Evolutionary conservation across 208 protist species (phyloP).

Genomic region (Phytomonas francai): DNA sequence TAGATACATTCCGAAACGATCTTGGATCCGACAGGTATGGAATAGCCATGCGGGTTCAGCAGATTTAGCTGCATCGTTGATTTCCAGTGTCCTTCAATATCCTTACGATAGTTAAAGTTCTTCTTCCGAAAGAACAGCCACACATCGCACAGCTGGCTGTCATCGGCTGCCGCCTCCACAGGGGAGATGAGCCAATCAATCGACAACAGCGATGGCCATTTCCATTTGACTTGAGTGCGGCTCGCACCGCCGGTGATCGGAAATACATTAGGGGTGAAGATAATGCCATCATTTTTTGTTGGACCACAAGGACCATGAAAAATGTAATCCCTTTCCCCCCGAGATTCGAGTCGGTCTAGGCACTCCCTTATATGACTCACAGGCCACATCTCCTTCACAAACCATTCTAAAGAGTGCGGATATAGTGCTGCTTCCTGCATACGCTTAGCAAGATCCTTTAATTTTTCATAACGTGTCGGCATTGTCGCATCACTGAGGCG

Average conservation of each 20-base stretch:
- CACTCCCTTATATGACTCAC: constrained; percentile 28
- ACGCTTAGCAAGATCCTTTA: constrained; percentile 15
- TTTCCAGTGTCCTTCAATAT: constrained; percentile 45
- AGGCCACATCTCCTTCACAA: constrained; percentile 62
- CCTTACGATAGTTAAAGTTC: constrained; percentile 47
- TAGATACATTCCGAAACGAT: constrained; percentile 63
- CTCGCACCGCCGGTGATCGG: constrained; percentile 46
- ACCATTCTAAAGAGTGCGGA: constrained; percentile 19
- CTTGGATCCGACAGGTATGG: constrained; percentile 18
- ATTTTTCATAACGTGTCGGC: constrained; percentile 25
- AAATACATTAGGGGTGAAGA: constrained; percentile 74
- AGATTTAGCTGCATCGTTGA: constrained; percentile 37
- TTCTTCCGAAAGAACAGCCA: constrained; percentile 44
- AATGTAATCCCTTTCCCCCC: constrained; percentile 4
- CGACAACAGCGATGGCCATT: constrained; percentile 66
- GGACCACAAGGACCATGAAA: constrained; percentile 34
- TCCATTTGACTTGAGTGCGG: constrained; percentile 72
- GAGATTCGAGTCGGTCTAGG: constrained; percentile 8
- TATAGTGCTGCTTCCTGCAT: no score
- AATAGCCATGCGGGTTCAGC: constrained; percentile 35
- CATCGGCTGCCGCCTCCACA: neutral
- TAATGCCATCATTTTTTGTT: constrained; percentile 73
- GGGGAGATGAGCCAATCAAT: constrained; percentile 57
- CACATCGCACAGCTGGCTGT: constrained; percentile 2
- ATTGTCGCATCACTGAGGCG: constrained; percentile 22